Evolutionary conservation across 2,329 filamentous ascomycete species (phyloP).

Genomic region (Pseudogymnoascus sp.): DNA sequence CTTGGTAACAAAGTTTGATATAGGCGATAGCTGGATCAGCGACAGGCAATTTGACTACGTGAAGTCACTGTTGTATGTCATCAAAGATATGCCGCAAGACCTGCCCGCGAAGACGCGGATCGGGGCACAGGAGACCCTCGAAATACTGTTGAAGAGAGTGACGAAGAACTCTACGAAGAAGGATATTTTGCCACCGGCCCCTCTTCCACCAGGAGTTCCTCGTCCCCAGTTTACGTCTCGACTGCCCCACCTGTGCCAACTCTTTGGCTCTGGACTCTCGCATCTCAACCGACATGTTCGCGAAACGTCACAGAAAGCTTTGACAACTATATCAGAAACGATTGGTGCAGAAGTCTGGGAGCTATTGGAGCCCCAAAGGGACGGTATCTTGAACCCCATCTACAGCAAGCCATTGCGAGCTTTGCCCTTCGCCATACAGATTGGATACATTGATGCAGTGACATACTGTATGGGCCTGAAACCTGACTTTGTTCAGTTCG

Average conservation of each 20-base stretch:
- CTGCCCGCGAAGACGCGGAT: slow-evolving; percentile 81
- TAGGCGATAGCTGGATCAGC: slow-evolving; percentile 76
- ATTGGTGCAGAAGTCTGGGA: slow-evolving; percentile 75
- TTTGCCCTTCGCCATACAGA: slow-evolving; percentile 88
- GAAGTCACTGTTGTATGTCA: slow-evolving; percentile 86
- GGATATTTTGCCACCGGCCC: slow-evolving; percentile 48
- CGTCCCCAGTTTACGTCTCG: slow-evolving; percentile 53
- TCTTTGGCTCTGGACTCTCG: slow-evolving; percentile 78
- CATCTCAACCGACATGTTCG: slow-evolving; percentile 96
- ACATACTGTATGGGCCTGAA: slow-evolving; percentile 90
- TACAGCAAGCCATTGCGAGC: slow-evolving; percentile 92
- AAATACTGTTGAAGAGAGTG: slow-evolving; percentile 68
- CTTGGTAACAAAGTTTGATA: slow-evolving; percentile 71
- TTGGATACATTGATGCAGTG: slow-evolving; percentile 96
- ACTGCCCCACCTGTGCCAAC: slow-evolving; percentile 68
- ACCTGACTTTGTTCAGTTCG: slow-evolving; percentile 80
- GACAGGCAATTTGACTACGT: slow-evolving; percentile 81
- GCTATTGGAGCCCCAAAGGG: slow-evolving; percentile 80
- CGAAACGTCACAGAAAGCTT: slow-evolving; percentile 71
- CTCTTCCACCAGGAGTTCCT: slow-evolving; percentile 46
- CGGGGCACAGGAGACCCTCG: slow-evolving; percentile 74
- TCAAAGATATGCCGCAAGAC: slow-evolving; percentile 96
- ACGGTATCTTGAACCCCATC: slow-evolving; percentile 80
- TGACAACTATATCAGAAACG: slow-evolving; percentile 72
- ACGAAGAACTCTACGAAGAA: slow-evolving; percentile 73